Base-by-base conservation (phyloP, 768 basidiomycete genomes). In the Termitomyces sp. region DNA sequence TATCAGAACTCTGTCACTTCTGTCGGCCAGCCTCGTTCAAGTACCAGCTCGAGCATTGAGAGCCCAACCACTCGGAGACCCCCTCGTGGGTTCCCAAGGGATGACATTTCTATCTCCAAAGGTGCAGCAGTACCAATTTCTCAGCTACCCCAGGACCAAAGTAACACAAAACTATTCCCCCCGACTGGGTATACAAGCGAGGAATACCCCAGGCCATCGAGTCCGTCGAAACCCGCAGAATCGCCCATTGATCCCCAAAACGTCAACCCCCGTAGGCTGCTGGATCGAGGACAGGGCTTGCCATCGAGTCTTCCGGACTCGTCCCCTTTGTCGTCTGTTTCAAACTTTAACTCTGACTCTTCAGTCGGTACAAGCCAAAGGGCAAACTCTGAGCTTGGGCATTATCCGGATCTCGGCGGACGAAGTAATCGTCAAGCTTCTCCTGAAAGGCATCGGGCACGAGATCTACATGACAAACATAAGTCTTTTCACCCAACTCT, bases 361-460 rank as follows among this genome's bases (percentile, higher is more conserved):
- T 54, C 55, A 12, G 55, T 27, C 26, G 74, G 74, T 16, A 68
- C 69, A 68, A 69, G 71, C 22, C 82, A 80, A 59, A 84, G 90
- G 49, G 83, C 91, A 7, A 91, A 87, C 68, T 93, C 92, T 27
- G 91, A 91, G 69, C 76, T 91, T 44, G 91, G 91, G 4, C 87
- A 93, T 67, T 93, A 93, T 69, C 66, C 85, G 43, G 91, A 92
- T 71, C 68, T 85, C 43, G 64, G 72, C 55, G 61, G 63, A n/a
- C 67, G 74, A 54, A 63, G 67, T 44, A 74, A 76, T 22, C 80
- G 80, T 49, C 79, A 80, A 57, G 68, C 75, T 43, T 82, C 81
- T 18, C 80, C 82, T 39, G 88, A 88, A 59, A 77, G 78, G 56
- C 78, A 82, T 64, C 81, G 84, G 37, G 63, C 70, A 55, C 74